Evolutionary conservation across 1,284 basidiomycete species (phyloP), one percentile per base, ranked within the genome.

Genomic region (Meira miltonrushii): DNA sequence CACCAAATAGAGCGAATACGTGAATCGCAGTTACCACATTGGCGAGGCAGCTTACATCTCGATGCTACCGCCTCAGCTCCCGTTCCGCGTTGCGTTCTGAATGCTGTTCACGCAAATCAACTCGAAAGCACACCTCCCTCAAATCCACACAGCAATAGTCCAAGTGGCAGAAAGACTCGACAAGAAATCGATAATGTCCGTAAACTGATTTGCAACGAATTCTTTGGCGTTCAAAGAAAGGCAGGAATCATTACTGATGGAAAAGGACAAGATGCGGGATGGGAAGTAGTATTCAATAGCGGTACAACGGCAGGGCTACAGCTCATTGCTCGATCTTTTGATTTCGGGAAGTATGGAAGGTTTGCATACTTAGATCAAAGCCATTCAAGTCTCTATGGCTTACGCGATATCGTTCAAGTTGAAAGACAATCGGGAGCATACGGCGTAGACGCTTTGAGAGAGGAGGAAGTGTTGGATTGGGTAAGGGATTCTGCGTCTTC

Each of bases 211-310:
- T 53, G 50, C 23, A 13, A 41, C 5, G 50, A 53, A 39, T 15
- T 53, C 11, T 53, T 53, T 25, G 28, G 28, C 2, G 38, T 53
- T 12, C 21, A 53, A n/a, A 39, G 50, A 19, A 37, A 19, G 7
- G 50, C 21, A 7, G 50, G 50, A 19, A 19, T 17, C 8, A 39
- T 53, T 17, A 33, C 17, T 5, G 25, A 28, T 13, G 23, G 28
- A 12, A 38, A 41, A 19, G 37, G 23, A 19, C 15, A 28, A 15
- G 50, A 53, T 39, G 13, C 17, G 38, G 50, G 50, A 17, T 72
- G 69, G 68, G 64, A 70, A 21, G 57, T 70, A 12, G 54, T 72
- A 10, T 70, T 72, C 55, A 72, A 67, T 23, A 57, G 63, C 10
- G 67, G 67, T 51, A 59, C 69, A 19, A 72, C 69, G 0, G 68